These are phyloP conservation scores for Zangia roseola DNA, from an alignment of 768 basidiomycete species.

Conservation along the genomic window DNA sequence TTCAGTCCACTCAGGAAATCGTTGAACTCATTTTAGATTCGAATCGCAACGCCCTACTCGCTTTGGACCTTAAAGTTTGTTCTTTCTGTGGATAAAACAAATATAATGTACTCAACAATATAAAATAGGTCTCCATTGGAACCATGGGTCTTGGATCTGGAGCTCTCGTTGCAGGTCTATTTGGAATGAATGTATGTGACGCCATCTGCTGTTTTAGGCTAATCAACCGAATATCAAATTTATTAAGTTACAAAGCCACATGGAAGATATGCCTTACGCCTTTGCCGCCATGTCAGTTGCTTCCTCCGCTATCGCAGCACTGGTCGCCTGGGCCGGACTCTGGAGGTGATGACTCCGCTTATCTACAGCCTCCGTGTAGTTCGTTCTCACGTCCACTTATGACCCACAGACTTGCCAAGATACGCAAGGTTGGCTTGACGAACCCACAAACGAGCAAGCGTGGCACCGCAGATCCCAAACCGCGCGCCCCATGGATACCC, in stretches of 20 bases:
- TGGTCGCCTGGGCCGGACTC: slow-evolving; percentile 66
- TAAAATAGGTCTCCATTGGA: slow-evolving; percentile 76
- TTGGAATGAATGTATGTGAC: slow-evolving; percentile 93
- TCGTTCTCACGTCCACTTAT: slow-evolving; percentile 2
- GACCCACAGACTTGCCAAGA: slow-evolving; percentile 39
- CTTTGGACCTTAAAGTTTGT: slow-evolving; percentile 82
- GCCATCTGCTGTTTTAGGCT: slow-evolving; percentile 16
- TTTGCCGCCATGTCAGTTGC: slow-evolving; percentile 65
- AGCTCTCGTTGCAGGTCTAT: slow-evolving; percentile 85
- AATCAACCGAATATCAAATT: slow-evolving; percentile 21
- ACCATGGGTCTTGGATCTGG: slow-evolving; percentile 93
- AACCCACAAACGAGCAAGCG: slow-evolving; percentile 23
- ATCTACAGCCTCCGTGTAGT: slow-evolving; percentile 10
- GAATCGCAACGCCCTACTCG: slow-evolving; percentile 89
- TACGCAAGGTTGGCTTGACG: slow-evolving; percentile 45
- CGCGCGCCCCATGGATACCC: slow-evolving; percentile 35
- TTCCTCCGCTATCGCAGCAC: slow-evolving; percentile 55
- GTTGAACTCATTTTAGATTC: slow-evolving; percentile 95
- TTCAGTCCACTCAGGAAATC: slow-evolving; percentile 97
- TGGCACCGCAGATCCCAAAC: slow-evolving; percentile 10
- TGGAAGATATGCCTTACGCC: slow-evolving; percentile 73
- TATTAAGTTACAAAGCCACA: slow-evolving; percentile 65
- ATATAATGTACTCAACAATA: slow-evolving; percentile 1
- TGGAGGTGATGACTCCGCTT: slow-evolving; percentile 45
- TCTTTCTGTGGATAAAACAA: not conserved